Conservation (phyloP, 148 eudicot genomes). For the Talinum fruticosum region DNA sequence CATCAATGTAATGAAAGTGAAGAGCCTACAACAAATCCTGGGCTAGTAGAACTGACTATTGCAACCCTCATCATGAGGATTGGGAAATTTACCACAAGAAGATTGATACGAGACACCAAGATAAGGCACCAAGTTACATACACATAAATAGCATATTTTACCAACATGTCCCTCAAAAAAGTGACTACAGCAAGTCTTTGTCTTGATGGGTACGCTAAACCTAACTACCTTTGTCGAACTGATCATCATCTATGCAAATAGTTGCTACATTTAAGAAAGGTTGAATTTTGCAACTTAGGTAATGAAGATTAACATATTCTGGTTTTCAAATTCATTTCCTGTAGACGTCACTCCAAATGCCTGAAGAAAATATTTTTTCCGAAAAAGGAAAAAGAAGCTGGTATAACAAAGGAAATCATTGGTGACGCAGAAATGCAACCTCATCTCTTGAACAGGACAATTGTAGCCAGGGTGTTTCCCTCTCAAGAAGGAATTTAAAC, state of each 20-base stretch:
- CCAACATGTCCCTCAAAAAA: background rate
- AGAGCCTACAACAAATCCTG: no score
- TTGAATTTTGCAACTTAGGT: background rate
- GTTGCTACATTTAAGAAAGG: background rate
- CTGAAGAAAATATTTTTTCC: background rate
- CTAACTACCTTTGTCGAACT: background rate
- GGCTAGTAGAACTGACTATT: background rate
- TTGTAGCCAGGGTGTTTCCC: background rate
- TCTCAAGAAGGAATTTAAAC: background rate
- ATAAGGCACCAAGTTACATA: background rate
- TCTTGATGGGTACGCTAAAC: background rate
- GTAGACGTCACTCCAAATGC: no score
- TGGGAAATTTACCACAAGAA: no score
- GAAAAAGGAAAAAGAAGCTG: background rate
- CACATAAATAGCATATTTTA: background rate
- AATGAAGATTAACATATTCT: no score
- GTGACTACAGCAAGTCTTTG: background rate
- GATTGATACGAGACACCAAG: background rate
- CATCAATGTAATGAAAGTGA: no score
- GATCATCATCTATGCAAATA: background rate
- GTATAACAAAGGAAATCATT: background rate
- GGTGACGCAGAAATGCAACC: background rate
- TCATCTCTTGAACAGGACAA: background rate
- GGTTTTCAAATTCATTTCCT: no score
- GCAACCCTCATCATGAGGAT: background rate